phyloP scores from a whole-genome alignment of 2,329 filamentous ascomycete genomes.

The Nemania bipapillata region DNA sequence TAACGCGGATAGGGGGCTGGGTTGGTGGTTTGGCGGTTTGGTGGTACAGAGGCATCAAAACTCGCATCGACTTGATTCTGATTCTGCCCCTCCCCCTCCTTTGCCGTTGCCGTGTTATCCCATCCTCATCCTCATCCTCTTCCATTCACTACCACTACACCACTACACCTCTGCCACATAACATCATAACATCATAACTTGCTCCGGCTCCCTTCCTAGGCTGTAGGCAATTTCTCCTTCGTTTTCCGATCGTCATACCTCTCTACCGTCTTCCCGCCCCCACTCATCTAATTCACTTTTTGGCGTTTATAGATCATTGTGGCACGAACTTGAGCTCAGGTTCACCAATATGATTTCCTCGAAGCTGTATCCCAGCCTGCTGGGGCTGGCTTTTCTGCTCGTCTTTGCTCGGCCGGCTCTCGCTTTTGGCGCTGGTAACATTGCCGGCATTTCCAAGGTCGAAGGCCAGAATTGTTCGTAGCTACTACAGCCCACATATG shows the following conservation, averaged over 20 bases:
- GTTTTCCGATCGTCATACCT: not conserved
- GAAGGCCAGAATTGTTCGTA: conserved; percentile 82
- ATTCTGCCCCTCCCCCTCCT: conserved; percentile 30
- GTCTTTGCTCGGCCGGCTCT: conserved; percentile 73
- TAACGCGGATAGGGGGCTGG: not conserved
- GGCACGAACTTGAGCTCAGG: conserved; percentile 32
- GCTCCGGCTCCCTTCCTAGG: conserved; percentile 6
- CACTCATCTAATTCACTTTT: not conserved
- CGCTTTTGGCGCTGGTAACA: conserved; percentile 90
- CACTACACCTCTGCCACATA: not conserved
- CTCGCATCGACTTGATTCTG: conserved; percentile 10
- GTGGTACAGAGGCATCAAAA: conserved; percentile 15
- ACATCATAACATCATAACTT: conserved; percentile 17
- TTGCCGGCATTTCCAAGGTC: conserved; percentile 80
- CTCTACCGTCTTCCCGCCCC: not conserved
- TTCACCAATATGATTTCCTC: conserved; percentile 59
- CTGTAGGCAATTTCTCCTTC: conserved; percentile 8
- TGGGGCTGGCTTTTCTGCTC: conserved; percentile 71
- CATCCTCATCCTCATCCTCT: not conserved
- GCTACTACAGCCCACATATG: not conserved
- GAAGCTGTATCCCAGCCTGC: conserved; percentile 62
- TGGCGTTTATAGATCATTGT: not conserved
- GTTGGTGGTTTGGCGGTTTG: no score
- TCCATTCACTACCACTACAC: not conserved
- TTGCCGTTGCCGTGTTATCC: conserved; percentile 24